phyloP scores from a whole-genome alignment of 2,329 filamentous ascomycete genomes.

The Elsinoe batatas region DNA sequence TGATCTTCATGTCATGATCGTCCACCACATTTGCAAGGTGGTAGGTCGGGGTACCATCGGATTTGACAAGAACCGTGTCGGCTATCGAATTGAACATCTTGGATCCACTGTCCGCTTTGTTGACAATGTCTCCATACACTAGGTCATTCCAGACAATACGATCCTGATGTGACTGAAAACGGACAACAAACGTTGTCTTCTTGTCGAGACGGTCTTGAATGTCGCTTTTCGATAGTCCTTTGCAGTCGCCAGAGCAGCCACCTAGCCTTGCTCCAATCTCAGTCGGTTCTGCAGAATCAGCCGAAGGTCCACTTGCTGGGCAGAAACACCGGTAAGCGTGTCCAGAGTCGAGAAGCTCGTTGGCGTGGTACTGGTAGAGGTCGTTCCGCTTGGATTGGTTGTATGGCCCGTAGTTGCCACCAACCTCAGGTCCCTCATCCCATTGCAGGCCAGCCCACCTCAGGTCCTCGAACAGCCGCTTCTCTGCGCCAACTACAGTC shows the following conservation, averaged over 20 bases:
- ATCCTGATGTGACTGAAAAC: constrained; percentile 55
- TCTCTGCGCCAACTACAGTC: constrained; percentile 69
- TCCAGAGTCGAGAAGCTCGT: constrained; percentile 57
- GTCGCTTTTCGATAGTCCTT: constrained; percentile 54
- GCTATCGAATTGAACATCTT: constrained; percentile 31
- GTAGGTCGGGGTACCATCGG: constrained; percentile 87
- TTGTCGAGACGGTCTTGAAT: constrained; percentile 58
- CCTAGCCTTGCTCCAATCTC: constrained; percentile 41
- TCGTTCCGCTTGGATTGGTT: constrained; percentile 73
- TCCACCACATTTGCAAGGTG: constrained; percentile 97
- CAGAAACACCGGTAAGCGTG: constrained; percentile 94
- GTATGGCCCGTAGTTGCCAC: constrained; percentile 77
- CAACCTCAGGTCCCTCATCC: constrained; percentile 84
- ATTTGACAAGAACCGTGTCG: constrained; percentile 76
- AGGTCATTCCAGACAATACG: constrained; percentile 63
- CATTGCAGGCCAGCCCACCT: constrained; percentile 82
- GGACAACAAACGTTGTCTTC: constrained; percentile 65
- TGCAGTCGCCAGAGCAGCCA: constrained; percentile 65
- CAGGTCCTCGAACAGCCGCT: constrained; percentile 66
- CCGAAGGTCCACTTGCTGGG: constrained; percentile 44
- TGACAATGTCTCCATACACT: constrained; percentile 60
- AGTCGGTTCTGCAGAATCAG: constrained; percentile 14
- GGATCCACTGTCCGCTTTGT: constrained; percentile 20
- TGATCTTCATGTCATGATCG: constrained; percentile 90
- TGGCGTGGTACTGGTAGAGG: constrained; percentile 62